These are phyloP conservation scores for Hibiscus syriacus DNA, from an alignment of 345 rosid genomes.

Conservation along the genomic window DNA sequence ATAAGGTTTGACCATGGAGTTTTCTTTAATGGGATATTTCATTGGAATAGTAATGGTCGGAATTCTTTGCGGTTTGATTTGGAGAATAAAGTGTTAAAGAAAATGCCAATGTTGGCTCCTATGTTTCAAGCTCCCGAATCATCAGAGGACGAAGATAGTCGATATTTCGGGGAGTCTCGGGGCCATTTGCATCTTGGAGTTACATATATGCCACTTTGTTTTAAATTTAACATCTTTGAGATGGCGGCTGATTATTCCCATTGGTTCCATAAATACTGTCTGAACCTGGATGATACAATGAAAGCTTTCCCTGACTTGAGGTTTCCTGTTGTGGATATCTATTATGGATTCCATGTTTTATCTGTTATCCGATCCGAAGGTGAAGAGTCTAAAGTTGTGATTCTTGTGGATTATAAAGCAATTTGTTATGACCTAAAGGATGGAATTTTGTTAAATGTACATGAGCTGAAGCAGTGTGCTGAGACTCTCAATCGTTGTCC, in stretches of 20 bases:
- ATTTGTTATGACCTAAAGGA: conserved; percentile 8
- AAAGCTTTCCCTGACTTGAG: background rate
- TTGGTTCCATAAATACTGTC: conserved; percentile 8
- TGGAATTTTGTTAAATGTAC: conserved; percentile 1
- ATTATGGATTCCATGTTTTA: background rate
- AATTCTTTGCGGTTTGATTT: conserved; percentile 5
- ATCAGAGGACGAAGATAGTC: background rate
- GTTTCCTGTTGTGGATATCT: background rate
- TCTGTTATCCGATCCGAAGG: conserved; percentile 6
- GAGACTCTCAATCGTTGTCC: conserved; percentile 9
- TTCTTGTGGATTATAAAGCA: conserved; percentile 4
- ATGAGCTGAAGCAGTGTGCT: conserved; percentile 8
- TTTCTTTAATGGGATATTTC: conserved; percentile 17
- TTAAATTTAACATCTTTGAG: conserved; percentile 9
- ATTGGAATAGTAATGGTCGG: conserved; percentile 9
- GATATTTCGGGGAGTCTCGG: conserved; percentile 9
- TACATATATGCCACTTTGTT: background rate
- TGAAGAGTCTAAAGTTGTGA: conserved; percentile 3
- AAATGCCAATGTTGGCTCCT: conserved; percentile 9
- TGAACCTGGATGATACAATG: conserved; percentile 1
- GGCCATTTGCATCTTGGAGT: conserved; percentile 14
- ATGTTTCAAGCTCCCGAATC: conserved; percentile 3
- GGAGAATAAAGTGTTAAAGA: background rate
- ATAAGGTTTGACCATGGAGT: background rate
- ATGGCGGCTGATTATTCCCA: conserved; percentile 14